Conservation (phyloP, 2,329 filamentous ascomycete species). For the Ophiostoma pallidulum region DNA sequence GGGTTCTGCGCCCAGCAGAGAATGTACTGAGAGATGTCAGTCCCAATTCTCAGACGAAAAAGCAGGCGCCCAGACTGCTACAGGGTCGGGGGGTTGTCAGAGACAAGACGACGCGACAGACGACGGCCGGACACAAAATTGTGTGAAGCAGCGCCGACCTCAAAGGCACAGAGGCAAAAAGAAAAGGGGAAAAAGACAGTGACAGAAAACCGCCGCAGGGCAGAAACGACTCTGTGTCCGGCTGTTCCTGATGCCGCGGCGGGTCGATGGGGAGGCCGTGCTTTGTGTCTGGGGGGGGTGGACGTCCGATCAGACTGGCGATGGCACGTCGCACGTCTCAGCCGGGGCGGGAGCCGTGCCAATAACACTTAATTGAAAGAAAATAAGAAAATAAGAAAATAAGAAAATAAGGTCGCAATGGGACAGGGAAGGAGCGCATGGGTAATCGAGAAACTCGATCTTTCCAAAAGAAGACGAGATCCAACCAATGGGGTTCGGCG, state of each 20-base stretch:
- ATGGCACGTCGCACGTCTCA: conserved; percentile 24
- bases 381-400: background rate
- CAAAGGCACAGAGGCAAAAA: too few relatives aligned
- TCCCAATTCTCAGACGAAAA: too few relatives aligned
- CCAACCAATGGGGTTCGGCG: background rate
- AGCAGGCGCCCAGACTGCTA: too few relatives aligned
- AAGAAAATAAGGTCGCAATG: too few relatives aligned
- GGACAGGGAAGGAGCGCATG: too few relatives aligned
- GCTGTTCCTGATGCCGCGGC: background rate
- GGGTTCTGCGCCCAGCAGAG: too few relatives aligned
- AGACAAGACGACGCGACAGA: background rate
- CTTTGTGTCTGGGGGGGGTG: background rate
- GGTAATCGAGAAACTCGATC: background rate
- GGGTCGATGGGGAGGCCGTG: background rate
- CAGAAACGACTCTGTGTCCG: conserved; percentile 2
- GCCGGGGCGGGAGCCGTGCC: conserved; percentile 19
- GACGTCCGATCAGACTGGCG: conserved; percentile 24
- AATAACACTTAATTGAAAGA: background rate
- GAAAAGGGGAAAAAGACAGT: background rate
- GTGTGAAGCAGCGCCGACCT: too few relatives aligned
- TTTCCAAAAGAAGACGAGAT: background rate
- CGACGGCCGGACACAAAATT: too few relatives aligned
- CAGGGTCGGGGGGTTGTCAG: too few relatives aligned
- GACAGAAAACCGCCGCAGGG: background rate
- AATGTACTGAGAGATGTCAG: too few relatives aligned